These are phyloP conservation scores for Penicillium sp. DNA, from an alignment of 2,329 filamentous ascomycete species.

Conservation along the genomic window DNA sequence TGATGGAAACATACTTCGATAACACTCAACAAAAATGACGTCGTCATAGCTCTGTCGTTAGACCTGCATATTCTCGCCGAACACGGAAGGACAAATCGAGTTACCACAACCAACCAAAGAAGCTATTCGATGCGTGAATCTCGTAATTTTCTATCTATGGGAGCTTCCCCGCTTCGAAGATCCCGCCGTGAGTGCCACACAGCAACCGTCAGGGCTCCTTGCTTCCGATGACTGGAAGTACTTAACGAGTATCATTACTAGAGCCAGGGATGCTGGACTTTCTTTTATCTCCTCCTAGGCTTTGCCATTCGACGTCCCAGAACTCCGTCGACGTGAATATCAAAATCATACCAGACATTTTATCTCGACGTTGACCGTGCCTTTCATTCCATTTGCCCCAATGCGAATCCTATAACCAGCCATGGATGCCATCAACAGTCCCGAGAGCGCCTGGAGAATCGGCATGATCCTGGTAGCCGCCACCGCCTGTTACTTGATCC, in stretches of 20 bases:
- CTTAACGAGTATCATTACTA: conserved; percentile 13
- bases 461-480: conserved; percentile 29
- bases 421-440: conserved; percentile 26
- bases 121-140: conserved; percentile 19
- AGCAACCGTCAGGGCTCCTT: neutral
- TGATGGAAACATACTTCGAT: conserved; percentile 2
- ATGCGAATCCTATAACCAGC: conserved; percentile 11
- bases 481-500: conserved; percentile 32
- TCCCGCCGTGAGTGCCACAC: conserved; percentile 13
- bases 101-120: conserved; percentile 15
- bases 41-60: conserved; percentile 5
- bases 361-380: neutral
- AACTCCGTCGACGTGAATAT: no score
- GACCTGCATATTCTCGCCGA: conserved; percentile 32
- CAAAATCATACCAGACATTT: neutral
- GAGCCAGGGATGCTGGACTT: neutral
- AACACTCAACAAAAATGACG: neutral
- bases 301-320: neutral
- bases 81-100: conserved; percentile 30
- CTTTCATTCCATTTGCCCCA: conserved; percentile 4
- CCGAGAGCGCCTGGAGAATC: conserved; percentile 29
- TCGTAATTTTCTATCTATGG: conserved; percentile 10
- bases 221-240: conserved; percentile 7
- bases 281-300: neutral
- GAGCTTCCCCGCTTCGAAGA: conserved; percentile 25